These are phyloP conservation scores for Nidularia pulvinata DNA, from an alignment of 768 basidiomycete genomes.

Conservation along the genomic window DNA sequence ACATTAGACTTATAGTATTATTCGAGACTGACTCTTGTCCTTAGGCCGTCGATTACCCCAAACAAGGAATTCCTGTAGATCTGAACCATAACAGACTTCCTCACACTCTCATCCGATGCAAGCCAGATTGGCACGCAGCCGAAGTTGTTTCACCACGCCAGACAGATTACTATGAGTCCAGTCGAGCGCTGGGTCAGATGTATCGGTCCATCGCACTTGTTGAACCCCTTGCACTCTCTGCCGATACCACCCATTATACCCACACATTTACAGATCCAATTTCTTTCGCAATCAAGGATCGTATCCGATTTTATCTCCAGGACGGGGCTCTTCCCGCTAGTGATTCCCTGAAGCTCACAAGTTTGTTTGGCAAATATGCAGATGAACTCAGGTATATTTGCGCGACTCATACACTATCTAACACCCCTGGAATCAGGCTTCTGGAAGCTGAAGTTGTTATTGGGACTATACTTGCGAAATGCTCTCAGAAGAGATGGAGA, in stretches of 20 bases:
- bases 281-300: slow-evolving; percentile 24
- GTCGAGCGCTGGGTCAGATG: slow-evolving; percentile 68
- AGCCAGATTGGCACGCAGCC: slow-evolving; percentile 79
- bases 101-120: slow-evolving; percentile 55
- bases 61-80: slow-evolving; percentile 69
- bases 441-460: slow-evolving; percentile 75
- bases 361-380: slow-evolving; percentile 49
- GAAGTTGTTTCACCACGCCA: slow-evolving; percentile 52
- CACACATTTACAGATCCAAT: slow-evolving; percentile 28
- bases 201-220: slow-evolving; percentile 61
- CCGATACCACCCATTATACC: slow-evolving; percentile 7
- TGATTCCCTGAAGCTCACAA: slow-evolving; percentile 21
- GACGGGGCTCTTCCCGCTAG: not conserved
- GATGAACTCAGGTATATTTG: slow-evolving; percentile 75
- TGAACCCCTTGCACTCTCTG: slow-evolving; percentile 22
- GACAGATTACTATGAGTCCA: slow-evolving; percentile 72
- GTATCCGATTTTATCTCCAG: slow-evolving; percentile 26
- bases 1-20: not conserved
- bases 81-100: slow-evolving; percentile 46
- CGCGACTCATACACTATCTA: slow-evolving; percentile 64
- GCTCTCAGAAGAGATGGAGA: slow-evolving; percentile 60
- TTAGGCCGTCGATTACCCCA: slow-evolving; percentile 79
- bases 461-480: slow-evolving; percentile 75
- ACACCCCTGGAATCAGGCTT: slow-evolving; percentile 51
- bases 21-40: slow-evolving; percentile 10